Evolutionary conservation across 2,329 filamentous ascomycete genomes (phyloP), one percentile per base, ranked within the genome.

Genomic region (Fusarium heterosporum): DNA sequence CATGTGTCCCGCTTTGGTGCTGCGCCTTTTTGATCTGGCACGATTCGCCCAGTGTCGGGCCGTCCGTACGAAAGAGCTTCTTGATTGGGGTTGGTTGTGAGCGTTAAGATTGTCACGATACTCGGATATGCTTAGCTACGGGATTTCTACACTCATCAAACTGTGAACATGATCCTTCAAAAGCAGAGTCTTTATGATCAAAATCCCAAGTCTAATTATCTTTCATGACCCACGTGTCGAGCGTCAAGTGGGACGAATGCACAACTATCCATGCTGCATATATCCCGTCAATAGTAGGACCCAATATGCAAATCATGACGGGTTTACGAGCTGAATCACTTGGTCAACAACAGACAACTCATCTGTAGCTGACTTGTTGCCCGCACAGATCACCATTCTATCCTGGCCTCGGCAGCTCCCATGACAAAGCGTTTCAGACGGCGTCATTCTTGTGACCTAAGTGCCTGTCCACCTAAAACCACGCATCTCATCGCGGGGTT

Each of bases 231-330:
- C 65, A 68, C 65, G 65, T 68, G 65, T 69, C 61, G 40, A 66
- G 36, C 55, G 50, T 53, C 65, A 66, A 68, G 65, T 68, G 65
- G 65, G 48, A 67, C 63, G 36, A 38, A 30, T 43, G 41, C 62
- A 66, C 26, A 65, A 46, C 25, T 43, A 49, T 29, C 50, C 59
- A 66, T 66, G 39, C 25, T 53, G 64, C 64, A 61, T 46, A 57
- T 22, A 45, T 55, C 56, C 47, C 38, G 26, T 47, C 22, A 45
- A 67, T 59, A 64, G 9, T 46, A 57, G 36, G 32, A 19, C 45
- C 32, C 30, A 29, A 42, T 64, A 63, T 63, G 60, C 59, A 64
- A 63, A 64, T 65, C 61, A 65, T 64, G 22, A 38, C 39, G 30
- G 61, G 41, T 49, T 26, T 42, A 39, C 16, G 42, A 59, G 49